Percentiles rank a stretch among this genome's conserved stretches.
Conservation (phyloP, 2,329 filamentous ascomycete genomes). For the Microcyclosporella mali region DNA sequence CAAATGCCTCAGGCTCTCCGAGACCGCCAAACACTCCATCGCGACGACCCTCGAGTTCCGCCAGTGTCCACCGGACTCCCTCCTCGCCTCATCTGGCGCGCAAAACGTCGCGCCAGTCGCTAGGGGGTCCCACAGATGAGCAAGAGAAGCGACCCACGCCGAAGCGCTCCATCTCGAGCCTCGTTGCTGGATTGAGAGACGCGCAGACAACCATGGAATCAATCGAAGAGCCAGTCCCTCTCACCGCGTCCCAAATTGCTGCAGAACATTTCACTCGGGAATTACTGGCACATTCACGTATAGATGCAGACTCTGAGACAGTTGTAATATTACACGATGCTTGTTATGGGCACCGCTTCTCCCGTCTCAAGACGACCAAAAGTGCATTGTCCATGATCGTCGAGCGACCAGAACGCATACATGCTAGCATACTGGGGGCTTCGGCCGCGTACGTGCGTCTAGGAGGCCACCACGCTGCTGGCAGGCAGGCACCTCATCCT, state of each 20-base stretch:
- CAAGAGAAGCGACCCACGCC: slow-evolving; percentile 25
- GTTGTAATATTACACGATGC: slow-evolving; percentile 85
- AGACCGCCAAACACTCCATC: slow-evolving; percentile 8
- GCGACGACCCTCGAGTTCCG: slow-evolving; percentile 26
- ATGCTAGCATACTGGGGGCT: slow-evolving; percentile 74
- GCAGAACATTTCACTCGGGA: slow-evolving; percentile 62
- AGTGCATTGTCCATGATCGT: slow-evolving; percentile 72
- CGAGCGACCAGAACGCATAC: slow-evolving; percentile 85
- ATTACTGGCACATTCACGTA: slow-evolving; percentile 55
- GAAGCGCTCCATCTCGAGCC: slow-evolving; percentile 30
- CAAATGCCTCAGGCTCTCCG: slow-evolving; percentile 10
- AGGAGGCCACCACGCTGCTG: slow-evolving; percentile 70
- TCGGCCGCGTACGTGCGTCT: slow-evolving; percentile 86
- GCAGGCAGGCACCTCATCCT: slow-evolving; percentile 61
- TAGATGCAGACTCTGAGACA: slow-evolving; percentile 49
- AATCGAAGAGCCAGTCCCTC: slow-evolving; percentile 27
- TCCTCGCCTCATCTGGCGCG: slow-evolving; percentile 17
- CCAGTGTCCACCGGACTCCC: slow-evolving; percentile 15
- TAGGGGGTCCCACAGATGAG: slow-evolving; percentile 19
- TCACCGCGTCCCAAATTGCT: slow-evolving; percentile 28
- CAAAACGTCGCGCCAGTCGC: slow-evolving; percentile 24
- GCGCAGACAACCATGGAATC: slow-evolving; percentile 30
- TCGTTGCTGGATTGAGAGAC: slow-evolving; percentile 29
- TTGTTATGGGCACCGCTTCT: slow-evolving; percentile 90
- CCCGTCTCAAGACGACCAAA: slow-evolving; percentile 71